Evolutionary conservation across 306 rosid genomes (phyloP).

Genomic region (Corylus heterophylla): DNA sequence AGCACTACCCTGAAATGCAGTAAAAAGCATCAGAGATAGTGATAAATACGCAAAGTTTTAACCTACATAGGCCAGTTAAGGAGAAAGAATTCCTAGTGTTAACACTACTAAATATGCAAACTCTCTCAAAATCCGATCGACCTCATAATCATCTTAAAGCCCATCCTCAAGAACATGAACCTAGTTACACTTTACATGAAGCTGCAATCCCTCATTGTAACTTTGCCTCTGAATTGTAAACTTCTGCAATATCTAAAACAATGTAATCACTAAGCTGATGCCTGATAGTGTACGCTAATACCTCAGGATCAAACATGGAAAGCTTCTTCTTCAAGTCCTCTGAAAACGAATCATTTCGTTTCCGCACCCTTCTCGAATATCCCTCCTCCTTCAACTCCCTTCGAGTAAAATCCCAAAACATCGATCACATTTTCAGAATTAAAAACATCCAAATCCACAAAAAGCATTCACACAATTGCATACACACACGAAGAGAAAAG

Average conservation of each 20-base stretch:
- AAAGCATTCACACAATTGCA: constrained; percentile 5
- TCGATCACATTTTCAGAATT: constrained; percentile 7
- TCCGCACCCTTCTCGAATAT: constrained; percentile 26
- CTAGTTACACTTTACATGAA: neutral
- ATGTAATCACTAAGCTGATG: neutral
- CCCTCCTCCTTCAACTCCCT: constrained; percentile 55
- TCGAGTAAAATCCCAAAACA: constrained; percentile 25
- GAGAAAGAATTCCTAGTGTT: neutral
- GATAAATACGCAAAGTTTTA: constrained; percentile 3
- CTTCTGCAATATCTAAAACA: neutral
- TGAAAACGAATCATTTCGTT: constrained; percentile 31
- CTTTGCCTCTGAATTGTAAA: neutral
- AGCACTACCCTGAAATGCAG: constrained; percentile 70
- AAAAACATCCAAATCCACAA: neutral
- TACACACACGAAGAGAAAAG: neutral
- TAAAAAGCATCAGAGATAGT: constrained; percentile 9
- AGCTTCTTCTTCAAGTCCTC: constrained; percentile 60
- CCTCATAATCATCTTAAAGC: neutral
- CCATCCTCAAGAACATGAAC: neutral
- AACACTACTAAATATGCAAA: neutral
- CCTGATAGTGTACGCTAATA: constrained; percentile 17
- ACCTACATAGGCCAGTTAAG: neutral
- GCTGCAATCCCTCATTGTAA: neutral
- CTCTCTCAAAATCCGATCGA: neutral
- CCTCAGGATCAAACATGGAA: constrained; percentile 82